These are phyloP conservation scores for Amesomyces nigricolor DNA, from an alignment of 2,329 filamentous ascomycete species.

Conservation along the genomic window DNA sequence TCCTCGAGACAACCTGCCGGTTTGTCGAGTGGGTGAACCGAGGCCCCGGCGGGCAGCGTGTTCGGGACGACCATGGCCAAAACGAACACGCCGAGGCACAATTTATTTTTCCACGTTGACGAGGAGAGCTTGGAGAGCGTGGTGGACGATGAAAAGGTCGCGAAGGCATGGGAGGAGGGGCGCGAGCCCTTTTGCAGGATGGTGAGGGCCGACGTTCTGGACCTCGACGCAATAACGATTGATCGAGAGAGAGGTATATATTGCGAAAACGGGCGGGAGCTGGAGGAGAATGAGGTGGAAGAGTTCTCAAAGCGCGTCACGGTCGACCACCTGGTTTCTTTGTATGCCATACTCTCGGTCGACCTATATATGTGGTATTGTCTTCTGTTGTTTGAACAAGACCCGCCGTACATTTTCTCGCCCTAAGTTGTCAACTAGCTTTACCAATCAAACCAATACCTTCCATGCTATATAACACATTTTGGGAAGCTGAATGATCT, in stretches of 20 bases:
- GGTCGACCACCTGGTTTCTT: background rate
- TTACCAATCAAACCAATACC: background rate
- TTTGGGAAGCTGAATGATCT: background rate
- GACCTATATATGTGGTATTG: background rate
- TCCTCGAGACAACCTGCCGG: background rate
- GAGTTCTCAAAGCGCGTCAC: background rate
- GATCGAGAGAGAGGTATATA: too few species aligned
- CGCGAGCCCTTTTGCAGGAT: background rate
- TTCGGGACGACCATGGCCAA: background rate
- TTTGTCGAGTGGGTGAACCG: conserved; percentile 1
- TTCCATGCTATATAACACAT: background rate
- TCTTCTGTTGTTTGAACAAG: background rate
- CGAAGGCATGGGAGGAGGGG: background rate
- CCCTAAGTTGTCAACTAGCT: background rate
- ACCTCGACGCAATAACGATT: background rate
- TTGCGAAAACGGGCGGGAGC: too few species aligned
- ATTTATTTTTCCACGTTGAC: conserved; percentile 7
- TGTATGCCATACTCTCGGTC: background rate
- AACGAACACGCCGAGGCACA: background rate
- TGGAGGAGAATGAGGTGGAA: background rate
- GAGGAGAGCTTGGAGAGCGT: conserved; percentile 13
- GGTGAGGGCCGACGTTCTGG: background rate
- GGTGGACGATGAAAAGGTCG: background rate
- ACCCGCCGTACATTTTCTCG: background rate
- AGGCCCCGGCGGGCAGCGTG: background rate